Evolutionary conservation across 306 rosid species (phyloP).

Genomic region (Senna tora): DNA sequence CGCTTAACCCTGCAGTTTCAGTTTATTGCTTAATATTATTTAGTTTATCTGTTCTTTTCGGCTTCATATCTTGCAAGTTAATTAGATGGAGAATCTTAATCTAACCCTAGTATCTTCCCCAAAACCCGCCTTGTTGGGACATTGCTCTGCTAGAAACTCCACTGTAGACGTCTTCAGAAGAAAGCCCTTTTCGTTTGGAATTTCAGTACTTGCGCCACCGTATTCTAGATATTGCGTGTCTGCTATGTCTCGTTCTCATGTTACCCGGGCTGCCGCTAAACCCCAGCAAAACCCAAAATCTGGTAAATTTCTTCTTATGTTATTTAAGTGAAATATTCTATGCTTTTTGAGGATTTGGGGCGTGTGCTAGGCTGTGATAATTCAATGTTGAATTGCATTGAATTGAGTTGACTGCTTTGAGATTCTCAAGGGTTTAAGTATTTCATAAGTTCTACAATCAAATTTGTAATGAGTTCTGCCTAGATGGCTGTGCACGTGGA

Average conservation of each 20-base stretch:
- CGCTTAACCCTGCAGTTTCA: not conserved
- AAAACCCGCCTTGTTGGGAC: constrained; percentile 41
- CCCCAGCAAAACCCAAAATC: constrained; percentile 40
- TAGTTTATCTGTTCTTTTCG: constrained; percentile 1
- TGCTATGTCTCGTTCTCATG: constrained; percentile 38
- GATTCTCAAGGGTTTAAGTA: constrained; percentile 17
- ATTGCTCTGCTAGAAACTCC: constrained; percentile 36
- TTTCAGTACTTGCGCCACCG: constrained; percentile 29
- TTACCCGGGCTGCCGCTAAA: constrained; percentile 31
- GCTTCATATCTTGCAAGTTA: constrained; percentile 17
- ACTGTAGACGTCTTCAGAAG: constrained; percentile 36
- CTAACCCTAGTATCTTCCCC: constrained; percentile 50
- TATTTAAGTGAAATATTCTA: not conserved
- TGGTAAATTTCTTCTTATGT: constrained; percentile 33
- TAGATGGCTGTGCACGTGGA: not conserved
- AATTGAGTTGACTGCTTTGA: not conserved
- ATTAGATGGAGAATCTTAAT: constrained; percentile 52
- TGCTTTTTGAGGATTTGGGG: not conserved
- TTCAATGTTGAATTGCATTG: not conserved
- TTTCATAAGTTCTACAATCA: not conserved
- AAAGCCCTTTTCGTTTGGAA: constrained; percentile 44
- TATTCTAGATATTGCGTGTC: constrained; percentile 34
- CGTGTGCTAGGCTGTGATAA: not conserved
- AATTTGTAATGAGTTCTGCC: constrained; percentile 9
- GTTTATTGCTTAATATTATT: not conserved